phyloP scores from a whole-genome alignment of 75 land plant genomes.

The Larix kaempferi region DNA sequence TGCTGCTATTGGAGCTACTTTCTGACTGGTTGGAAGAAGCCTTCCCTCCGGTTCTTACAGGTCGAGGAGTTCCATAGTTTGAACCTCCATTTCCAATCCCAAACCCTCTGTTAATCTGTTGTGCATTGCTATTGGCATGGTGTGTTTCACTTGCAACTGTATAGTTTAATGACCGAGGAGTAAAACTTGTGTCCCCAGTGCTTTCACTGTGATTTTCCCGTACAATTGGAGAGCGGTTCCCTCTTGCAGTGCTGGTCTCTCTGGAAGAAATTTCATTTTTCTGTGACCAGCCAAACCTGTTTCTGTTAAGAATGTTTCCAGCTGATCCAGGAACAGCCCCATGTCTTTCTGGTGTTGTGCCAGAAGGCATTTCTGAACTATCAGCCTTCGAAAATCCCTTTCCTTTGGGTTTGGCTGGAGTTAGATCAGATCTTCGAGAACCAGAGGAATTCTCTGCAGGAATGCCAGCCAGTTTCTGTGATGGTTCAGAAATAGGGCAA shows the following conservation, averaged over 20 bases:
- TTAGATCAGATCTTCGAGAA: conserved; percentile 24
- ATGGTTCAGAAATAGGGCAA: conserved; percentile 37
- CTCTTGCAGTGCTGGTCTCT: background rate
- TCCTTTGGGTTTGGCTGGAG: conserved; percentile 39
- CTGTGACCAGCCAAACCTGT: conserved; percentile 57
- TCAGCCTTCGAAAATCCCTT: conserved; percentile 15
- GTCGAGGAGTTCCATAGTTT: conserved; percentile 37
- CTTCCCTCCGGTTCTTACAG: conserved; percentile 27
- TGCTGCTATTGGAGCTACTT: conserved; percentile 40
- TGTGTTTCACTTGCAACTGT: conserved; percentile 15
- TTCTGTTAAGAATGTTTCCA: conserved; percentile 12
- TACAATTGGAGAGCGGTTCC: conserved; percentile 5
- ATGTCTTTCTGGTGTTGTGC: conserved; percentile 48
- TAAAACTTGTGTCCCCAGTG: background rate
- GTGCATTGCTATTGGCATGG: background rate
- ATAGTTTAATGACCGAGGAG: conserved; percentile 5
- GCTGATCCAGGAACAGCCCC: conserved; percentile 10
- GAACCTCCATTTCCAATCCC: conserved; percentile 20
- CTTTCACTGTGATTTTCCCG: background rate
- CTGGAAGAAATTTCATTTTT: conserved; percentile 15
- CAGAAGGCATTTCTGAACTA: conserved; percentile 4
- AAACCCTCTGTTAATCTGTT: background rate
- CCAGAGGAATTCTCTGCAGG: conserved; percentile 10
- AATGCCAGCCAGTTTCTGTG: conserved; percentile 12
- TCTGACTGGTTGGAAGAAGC: conserved; percentile 36